A percentile compares a stretch with the other conserved stretches of the same genome.
Conservation (phyloP, 2,329 filamentous ascomycete species). For the Colletotrichum spinosum region DNA sequence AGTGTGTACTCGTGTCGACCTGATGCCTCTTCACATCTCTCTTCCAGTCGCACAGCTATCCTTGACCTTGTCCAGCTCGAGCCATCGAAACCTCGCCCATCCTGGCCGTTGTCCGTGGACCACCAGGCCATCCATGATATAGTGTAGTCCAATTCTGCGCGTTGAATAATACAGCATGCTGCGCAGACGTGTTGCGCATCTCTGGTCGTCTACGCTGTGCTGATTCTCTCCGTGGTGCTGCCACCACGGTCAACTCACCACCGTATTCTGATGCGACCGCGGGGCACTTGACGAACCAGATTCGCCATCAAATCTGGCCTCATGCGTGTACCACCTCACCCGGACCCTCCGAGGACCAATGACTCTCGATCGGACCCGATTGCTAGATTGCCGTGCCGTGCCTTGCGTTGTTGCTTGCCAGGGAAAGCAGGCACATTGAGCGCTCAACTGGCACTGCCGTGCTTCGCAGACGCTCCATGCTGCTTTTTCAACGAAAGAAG, state of each 20-base stretch:
- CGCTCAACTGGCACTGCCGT: slow-evolving; percentile 17
- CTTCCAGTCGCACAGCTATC: slow-evolving; percentile 46
- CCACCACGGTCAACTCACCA: too few species aligned
- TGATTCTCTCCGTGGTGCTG: too few species aligned
- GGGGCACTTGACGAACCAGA: too few species aligned
- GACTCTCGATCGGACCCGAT: slow-evolving; percentile 23
- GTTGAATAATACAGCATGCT: slow-evolving; percentile 2
- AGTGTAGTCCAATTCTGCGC: slow-evolving; percentile 12
- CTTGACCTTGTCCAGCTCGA: slow-evolving; percentile 22
- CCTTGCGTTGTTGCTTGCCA: background rate
- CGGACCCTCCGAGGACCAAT: slow-evolving; percentile 12
- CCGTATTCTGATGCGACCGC: too few species aligned
- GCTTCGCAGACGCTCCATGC: slow-evolving; percentile 11
- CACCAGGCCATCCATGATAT: slow-evolving; percentile 12
- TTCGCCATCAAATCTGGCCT: too few species aligned
- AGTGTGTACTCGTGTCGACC: slow-evolving; percentile 13
- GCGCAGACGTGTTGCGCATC: slow-evolving; percentile 5
- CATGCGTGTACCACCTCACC: background rate
- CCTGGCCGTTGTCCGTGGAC: slow-evolving; percentile 17
- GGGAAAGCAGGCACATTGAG: too few species aligned
- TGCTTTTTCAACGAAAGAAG: too few species aligned
- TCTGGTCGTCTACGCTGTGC: too few species aligned
- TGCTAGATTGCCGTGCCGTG: slow-evolving; percentile 18
- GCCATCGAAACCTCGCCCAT: slow-evolving; percentile 35
- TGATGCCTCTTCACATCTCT: slow-evolving; percentile 16